Conservation (phyloP, 1,139 yeast genomes). For the Yamadazyma triangularis region DNA sequence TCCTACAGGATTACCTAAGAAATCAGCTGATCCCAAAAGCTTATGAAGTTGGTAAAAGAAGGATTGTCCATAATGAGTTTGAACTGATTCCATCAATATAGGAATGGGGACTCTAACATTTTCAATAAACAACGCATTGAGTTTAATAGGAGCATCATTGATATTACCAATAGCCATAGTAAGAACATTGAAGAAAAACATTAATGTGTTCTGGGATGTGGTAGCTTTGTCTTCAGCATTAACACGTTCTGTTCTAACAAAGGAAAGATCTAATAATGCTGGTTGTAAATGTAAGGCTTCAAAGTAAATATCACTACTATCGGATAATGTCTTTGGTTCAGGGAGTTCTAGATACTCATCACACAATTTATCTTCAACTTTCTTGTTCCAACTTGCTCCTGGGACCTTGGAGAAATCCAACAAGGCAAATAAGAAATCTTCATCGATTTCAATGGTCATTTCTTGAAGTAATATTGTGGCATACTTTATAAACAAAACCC, state of each 20-base stretch:
- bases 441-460: conserved; percentile 88
- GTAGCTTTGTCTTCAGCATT: conserved; percentile 55
- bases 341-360: conserved; percentile 65
- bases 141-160: conserved; percentile 90
- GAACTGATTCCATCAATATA: conserved; percentile 62
- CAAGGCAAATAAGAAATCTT: conserved; percentile 81
- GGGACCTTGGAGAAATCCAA: conserved; percentile 72
- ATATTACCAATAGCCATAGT: conserved; percentile 98
- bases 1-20: conserved; percentile 96
- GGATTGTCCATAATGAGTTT: conserved; percentile 88
- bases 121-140: conserved; percentile 84
- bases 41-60: conserved; percentile 90
- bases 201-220: conserved; percentile 61
- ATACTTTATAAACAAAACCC: conserved; percentile 84
- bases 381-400: conserved; percentile 65
- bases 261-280: conserved; percentile 79
- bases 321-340: conserved; percentile 57
- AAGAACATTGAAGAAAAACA: conserved; percentile 76
- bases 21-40: conserved; percentile 92
- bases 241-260: conserved; percentile 83
- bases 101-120: conserved; percentile 86
- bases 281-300: conserved; percentile 94
- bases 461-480: conserved; percentile 89
- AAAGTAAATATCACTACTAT: conserved; percentile 76
- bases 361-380: conserved; percentile 51